phyloP scores from a whole-genome alignment of 345 rosid genomes.

The Pugionium dolabratum region DNA sequence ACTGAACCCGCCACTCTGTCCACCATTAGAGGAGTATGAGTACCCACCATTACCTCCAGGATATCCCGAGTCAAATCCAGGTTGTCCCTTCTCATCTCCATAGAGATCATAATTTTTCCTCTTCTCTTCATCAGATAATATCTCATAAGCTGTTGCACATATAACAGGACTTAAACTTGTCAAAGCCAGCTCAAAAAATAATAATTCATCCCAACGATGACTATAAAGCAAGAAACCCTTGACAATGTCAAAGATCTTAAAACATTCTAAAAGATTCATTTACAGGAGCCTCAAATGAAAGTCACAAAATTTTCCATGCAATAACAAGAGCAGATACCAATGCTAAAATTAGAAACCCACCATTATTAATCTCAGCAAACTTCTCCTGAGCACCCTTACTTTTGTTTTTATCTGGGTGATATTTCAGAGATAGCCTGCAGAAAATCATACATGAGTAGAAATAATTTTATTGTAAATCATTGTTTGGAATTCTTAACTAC shows the following conservation, averaged over 20 bases:
- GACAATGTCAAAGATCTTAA: too few relatives aligned
- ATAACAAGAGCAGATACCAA: constrained; percentile 5
- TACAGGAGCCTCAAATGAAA: not conserved
- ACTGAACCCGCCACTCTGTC: constrained; percentile 59
- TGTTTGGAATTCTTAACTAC: constrained; percentile 4
- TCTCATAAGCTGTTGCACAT: constrained; percentile 78
- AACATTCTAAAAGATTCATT: not conserved
- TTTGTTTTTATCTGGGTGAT: constrained; percentile 95
- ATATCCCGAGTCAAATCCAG: constrained; percentile 73
- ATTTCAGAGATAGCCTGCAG: constrained; percentile 76
- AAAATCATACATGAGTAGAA: constrained; percentile 1
- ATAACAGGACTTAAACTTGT: constrained; percentile 12
- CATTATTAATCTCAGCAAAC: constrained; percentile 92
- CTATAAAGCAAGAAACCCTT: constrained; percentile 7
- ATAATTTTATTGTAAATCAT: not conserved
- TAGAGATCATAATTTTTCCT: constrained; percentile 82
- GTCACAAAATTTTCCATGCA: not conserved
- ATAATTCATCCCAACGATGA: not conserved
- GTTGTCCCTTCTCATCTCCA: constrained; percentile 86
- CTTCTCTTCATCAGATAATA: constrained; percentile 85
- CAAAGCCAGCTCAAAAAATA: constrained; percentile 4
- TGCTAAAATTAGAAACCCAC: constrained; percentile 40
- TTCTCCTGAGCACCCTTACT: constrained; percentile 80
- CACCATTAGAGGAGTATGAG: constrained; percentile 56
- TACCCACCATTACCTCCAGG: constrained; percentile 63